A percentile compares a stretch with the other conserved stretches of the same genome.
These are phyloP conservation scores for Plectranthus barbatus DNA, from an alignment of 257 asterid species.

Conservation along the genomic window DNA sequence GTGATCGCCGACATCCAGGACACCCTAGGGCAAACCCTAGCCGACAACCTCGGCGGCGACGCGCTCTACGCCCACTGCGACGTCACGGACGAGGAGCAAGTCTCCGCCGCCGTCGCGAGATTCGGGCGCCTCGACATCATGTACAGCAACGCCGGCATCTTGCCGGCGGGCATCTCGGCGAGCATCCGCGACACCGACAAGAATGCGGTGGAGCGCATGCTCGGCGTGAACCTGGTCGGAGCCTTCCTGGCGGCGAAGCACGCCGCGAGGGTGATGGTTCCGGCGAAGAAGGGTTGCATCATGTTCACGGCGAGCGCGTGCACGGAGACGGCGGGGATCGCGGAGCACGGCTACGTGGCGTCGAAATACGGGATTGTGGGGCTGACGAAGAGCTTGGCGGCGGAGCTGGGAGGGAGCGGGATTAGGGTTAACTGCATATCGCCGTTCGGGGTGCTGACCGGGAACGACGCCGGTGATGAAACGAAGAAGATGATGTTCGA, in stretches of 20 bases:
- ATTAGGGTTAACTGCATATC: conserved; percentile 47
- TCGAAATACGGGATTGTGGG: conserved; percentile 41
- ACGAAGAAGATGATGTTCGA: not conserved
- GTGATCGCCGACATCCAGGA: conserved; percentile 52
- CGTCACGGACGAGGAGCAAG: conserved; percentile 28
- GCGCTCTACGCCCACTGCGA: conserved; percentile 40
- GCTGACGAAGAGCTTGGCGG: conserved; percentile 26
- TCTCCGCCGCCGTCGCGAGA: conserved; percentile 21
- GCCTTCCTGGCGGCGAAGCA: conserved; percentile 40
- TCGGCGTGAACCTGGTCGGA: conserved; percentile 30
- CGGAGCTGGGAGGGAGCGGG: conserved; percentile 39
- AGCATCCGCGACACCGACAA: conserved; percentile 18
- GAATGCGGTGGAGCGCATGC: conserved; percentile 14
- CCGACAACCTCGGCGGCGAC: conserved; percentile 10
- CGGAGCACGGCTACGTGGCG: conserved; percentile 16
- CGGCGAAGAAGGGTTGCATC: conserved; percentile 30
- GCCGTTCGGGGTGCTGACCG: conserved; percentile 32
- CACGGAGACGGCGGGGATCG: conserved; percentile 29
- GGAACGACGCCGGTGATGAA: not conserved
- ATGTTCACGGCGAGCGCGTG: conserved; percentile 42
- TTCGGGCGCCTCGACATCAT: conserved; percentile 43
- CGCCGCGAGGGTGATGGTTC: conserved; percentile 44
- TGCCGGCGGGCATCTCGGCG: too few species aligned
- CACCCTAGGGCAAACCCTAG: conserved; percentile 22
- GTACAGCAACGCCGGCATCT: conserved; percentile 44